Evolutionary conservation across 176 grass and related monocot genomes (phyloP).

Genomic region (Carex cristatella): DNA sequence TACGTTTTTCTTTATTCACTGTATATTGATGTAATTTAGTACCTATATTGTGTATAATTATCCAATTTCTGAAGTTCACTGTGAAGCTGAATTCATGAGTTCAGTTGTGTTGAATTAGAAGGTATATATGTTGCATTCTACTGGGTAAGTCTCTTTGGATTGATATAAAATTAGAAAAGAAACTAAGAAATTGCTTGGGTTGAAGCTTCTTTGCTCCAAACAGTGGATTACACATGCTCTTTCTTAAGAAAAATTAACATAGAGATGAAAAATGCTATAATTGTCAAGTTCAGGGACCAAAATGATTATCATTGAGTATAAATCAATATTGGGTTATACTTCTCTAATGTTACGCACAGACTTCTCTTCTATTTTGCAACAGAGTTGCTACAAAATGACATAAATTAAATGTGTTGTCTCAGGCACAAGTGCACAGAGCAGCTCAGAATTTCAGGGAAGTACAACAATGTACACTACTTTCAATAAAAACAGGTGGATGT

Average conservation of each 20-base stretch:
- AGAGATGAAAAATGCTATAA: not conserved
- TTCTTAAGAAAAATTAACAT: not conserved
- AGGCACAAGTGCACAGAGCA: conserved; percentile 90
- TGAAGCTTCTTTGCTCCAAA: not conserved
- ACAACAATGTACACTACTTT: conserved; percentile 95
- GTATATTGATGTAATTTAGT: not conserved
- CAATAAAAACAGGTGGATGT: conserved; percentile 98
- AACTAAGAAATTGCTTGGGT: not conserved
- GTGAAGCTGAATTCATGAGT: not conserved
- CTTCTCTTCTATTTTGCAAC: not conserved
- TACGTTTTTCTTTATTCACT: too few relatives aligned
- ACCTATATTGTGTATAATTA: not conserved
- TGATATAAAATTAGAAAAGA: not conserved
- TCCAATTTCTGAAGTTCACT: not conserved
- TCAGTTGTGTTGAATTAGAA: not conserved
- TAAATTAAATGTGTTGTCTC: not conserved
- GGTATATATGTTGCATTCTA: not conserved
- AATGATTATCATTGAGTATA: not conserved
- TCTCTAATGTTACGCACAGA: not conserved
- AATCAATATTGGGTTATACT: too few relatives aligned
- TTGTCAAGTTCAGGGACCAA: not conserved
- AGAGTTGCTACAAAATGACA: not conserved
- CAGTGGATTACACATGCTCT: not conserved
- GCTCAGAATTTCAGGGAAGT: conserved; percentile 93
- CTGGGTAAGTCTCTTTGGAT: not conserved